Evolutionary conservation across 352 stramenopile genomes (phyloP).

Genomic region (Plasmopara halstedii): DNA sequence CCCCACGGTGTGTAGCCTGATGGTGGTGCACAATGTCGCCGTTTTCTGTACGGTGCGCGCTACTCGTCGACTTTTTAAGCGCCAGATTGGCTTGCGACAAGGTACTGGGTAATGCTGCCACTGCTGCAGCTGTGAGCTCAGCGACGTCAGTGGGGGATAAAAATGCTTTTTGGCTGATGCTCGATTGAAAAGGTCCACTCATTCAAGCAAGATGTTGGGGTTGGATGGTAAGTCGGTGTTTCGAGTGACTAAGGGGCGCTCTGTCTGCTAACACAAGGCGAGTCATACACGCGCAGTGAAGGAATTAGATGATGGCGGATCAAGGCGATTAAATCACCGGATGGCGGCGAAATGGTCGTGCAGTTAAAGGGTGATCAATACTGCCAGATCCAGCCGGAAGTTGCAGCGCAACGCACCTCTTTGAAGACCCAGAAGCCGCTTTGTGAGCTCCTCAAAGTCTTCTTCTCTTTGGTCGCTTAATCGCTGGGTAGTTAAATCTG

Average conservation of each 20-base stretch:
- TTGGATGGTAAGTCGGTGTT: background rate
- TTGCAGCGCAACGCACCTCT: conserved; percentile 23
- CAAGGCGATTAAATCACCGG: background rate
- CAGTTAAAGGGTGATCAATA: background rate
- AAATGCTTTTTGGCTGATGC: conserved; percentile 48
- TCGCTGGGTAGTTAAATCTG: conserved; percentile 9
- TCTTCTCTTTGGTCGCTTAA: conserved; percentile 24
- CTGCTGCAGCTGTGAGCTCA: conserved; percentile 63
- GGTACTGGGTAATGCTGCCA: conserved; percentile 55
- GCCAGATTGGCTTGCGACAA: conserved; percentile 44
- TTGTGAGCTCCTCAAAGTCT: conserved; percentile 23
- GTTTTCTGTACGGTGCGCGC: conserved; percentile 55
- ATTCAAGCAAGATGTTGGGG: conserved; percentile 16
- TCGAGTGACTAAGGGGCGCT: conserved; percentile 4
- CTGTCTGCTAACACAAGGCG: conserved; percentile 14
- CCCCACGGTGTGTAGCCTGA: conserved; percentile 61
- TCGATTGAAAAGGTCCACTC: conserved; percentile 43
- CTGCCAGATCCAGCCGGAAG: conserved; percentile 3
- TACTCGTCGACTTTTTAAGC: conserved; percentile 43
- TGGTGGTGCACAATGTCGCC: conserved; percentile 72
- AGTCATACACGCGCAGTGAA: conserved; percentile 11
- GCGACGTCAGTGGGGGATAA: conserved; percentile 68
- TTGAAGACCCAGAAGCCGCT: conserved; percentile 23
- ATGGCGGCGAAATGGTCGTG: background rate
- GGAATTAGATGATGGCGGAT: conserved; percentile 10